A percentile compares a stretch with the other conserved stretches of the same genome.
Evolutionary conservation across 208 protist species (phyloP).

Genomic region (Crithidia sp.): DNA sequence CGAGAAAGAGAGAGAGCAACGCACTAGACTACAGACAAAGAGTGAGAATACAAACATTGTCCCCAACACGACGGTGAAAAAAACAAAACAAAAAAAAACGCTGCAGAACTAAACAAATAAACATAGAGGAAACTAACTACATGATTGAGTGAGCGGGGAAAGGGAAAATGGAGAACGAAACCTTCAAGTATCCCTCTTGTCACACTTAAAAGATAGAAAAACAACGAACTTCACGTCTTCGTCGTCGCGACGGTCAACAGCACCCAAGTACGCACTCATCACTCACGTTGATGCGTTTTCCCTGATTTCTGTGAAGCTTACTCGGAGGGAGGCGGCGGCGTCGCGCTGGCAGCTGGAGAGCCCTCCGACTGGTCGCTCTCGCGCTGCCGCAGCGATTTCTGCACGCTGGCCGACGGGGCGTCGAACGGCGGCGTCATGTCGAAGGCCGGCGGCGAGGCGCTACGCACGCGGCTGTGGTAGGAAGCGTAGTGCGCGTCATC

Average conservation of each 20-base stretch:
- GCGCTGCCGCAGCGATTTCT: constrained; percentile 23
- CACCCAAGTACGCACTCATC: too few relatives aligned
- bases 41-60: background rate
- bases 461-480: constrained; percentile 49
- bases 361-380: constrained; percentile 21
- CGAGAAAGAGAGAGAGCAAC: background rate
- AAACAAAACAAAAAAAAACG: background rate
- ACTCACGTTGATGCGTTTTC: too few relatives aligned
- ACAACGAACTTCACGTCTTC: too few relatives aligned
- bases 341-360: background rate
- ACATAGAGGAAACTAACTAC: background rate
- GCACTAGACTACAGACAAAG: background rate
- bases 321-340: background rate
- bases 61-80: background rate
- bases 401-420: constrained; percentile 40
- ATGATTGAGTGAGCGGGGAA: too few relatives aligned
- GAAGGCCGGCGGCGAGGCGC: constrained; percentile 35
- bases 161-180: too few relatives aligned
- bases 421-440: constrained; percentile 54
- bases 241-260: too few relatives aligned
- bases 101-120: background rate
- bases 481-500: constrained; percentile 50
- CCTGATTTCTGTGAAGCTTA: too few relatives aligned
- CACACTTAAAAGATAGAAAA: too few relatives aligned
- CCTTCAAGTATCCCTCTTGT: too few relatives aligned